Conservation (phyloP, 2,329 filamentous ascomycete species). For the Penicillium sclerotiorum region DNA sequence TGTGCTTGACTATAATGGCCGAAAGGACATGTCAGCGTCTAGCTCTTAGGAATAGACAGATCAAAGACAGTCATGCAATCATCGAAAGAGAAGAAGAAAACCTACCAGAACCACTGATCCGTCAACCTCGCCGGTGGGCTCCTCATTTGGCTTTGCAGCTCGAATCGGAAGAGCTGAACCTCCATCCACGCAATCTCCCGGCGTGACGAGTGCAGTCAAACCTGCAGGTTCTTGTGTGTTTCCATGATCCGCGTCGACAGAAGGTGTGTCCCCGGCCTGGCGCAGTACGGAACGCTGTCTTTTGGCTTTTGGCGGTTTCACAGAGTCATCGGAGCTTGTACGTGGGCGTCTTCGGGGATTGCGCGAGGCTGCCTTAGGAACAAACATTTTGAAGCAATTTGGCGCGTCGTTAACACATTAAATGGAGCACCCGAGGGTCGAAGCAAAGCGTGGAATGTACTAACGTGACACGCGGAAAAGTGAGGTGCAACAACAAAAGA, state of each 20-base stretch:
- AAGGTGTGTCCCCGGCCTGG: constrained; percentile 35
- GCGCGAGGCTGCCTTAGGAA: constrained; percentile 38
- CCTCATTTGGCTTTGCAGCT: constrained; percentile 41
- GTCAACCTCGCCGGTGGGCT: constrained; percentile 31
- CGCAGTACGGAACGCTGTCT: constrained; percentile 49
- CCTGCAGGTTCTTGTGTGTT: constrained; percentile 19
- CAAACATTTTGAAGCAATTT: constrained; percentile 37
- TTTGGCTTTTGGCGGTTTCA: constrained; percentile 50
- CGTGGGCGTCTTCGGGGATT: constrained; percentile 44
- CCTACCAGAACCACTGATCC: constrained; percentile 42
- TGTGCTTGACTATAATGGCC: constrained; percentile 68
- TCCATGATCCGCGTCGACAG: constrained; percentile 23
- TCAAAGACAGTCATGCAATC: no score
- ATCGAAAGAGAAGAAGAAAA: constrained; percentile 2
- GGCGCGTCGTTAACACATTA: neutral
- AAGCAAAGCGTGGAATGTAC: constrained; percentile 1
- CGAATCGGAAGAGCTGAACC: constrained; percentile 41
- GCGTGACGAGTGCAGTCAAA: constrained; percentile 11
- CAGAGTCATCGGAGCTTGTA: constrained; percentile 48
- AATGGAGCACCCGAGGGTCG: constrained; percentile 10
- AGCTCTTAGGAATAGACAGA: neutral
- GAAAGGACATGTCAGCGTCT: neutral
- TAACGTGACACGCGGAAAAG: neutral
- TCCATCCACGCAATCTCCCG: constrained; percentile 17
- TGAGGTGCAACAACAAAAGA: constrained; percentile 7